Base-by-base conservation (phyloP, 768 basidiomycete genomes). In the Psilocybe subaeruginosa region DNA sequence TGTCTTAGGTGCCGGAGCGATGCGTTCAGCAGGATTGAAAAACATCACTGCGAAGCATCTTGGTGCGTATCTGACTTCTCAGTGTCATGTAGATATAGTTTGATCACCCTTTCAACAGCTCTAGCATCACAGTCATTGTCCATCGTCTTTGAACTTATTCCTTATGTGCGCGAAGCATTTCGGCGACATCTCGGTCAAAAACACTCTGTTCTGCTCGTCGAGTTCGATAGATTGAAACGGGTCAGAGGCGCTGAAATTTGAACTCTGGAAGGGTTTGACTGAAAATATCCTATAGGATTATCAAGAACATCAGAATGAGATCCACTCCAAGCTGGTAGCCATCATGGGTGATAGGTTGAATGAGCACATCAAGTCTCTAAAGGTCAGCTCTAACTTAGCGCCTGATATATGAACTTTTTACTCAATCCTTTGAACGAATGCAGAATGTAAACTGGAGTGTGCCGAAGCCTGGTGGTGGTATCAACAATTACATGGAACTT, bases 291-390 rank as follows among this genome's bases (percentile, higher is more conserved):
- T 58, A 59, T 70, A 96, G 90, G 97, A 99, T 74, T 99, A 92
- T 70, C 97, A 99, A 82, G 97, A 99, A 74, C 97, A 99, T 75
- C 97, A 99, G 75, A 93, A 97, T 70, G 97, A 99, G 80, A 99
- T 99, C 56, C 97, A 99, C 74, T 86, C 93, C 54, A 99, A 99
- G 78, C 82, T 99, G 58, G 90, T 99, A 61, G 92, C 94, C 46
- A 99, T 99, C 76, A 99, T 99, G 97, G 91, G 95, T 41, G 97
- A 99, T 76, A 85, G 97, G 59, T 78, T 99, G 48, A 85, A 80
- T 66, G 88, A 90, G 1, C 97, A 99, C 72, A 90, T 94, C 71
- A 89, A 86, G 68, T 81, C 90, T 27, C 81, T 99, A 56, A 88
- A 92, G 78, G 93, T 90, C 64, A 59, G 70, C 48, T 31, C 35